Evolutionary conservation across 139 green algal genomes (phyloP).

Genomic region (Chloropicon primus): DNA sequence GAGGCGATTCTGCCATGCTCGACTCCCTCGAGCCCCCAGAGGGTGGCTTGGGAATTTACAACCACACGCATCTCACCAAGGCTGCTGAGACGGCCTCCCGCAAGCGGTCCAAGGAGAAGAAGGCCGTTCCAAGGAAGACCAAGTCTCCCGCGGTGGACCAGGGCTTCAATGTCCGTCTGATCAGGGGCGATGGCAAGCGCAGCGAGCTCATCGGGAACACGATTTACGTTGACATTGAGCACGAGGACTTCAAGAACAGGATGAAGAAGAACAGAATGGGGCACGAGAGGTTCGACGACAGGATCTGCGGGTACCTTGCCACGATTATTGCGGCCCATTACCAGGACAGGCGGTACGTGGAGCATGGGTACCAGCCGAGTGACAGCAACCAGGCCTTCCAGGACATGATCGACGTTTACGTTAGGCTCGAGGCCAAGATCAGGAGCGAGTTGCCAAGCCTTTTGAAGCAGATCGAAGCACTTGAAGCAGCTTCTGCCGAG

Average conservation of each 20-base stretch:
- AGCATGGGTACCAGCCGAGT: background rate
- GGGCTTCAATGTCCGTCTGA: background rate
- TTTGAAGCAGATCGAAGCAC: background rate
- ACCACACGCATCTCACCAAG: background rate
- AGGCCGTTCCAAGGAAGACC: background rate
- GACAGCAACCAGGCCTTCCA: background rate
- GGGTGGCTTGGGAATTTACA: background rate
- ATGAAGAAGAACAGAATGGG: constrained; percentile 1
- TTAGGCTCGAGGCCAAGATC: constrained; percentile 1
- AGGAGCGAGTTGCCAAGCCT: background rate
- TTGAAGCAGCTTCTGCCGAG: background rate
- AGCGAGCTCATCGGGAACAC: constrained; percentile 1
- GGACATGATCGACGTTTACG: constrained; percentile 7
- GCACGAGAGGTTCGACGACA: constrained; percentile 9
- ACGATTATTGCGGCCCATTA: constrained; percentile 5
- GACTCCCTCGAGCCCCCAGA: background rate
- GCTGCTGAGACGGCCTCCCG: background rate
- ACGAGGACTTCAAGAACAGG: constrained; percentile 10
- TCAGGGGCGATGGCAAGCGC: background rate
- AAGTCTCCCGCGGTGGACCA: background rate
- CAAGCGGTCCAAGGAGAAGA: background rate
- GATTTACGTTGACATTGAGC: constrained; percentile 2
- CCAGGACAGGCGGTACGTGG: background rate
- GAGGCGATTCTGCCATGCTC: background rate
- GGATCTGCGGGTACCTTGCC: constrained; percentile 6